Evolutionary conservation across 768 basidiomycete species (phyloP).

Genomic region (Agaricus subrufescens): DNA sequence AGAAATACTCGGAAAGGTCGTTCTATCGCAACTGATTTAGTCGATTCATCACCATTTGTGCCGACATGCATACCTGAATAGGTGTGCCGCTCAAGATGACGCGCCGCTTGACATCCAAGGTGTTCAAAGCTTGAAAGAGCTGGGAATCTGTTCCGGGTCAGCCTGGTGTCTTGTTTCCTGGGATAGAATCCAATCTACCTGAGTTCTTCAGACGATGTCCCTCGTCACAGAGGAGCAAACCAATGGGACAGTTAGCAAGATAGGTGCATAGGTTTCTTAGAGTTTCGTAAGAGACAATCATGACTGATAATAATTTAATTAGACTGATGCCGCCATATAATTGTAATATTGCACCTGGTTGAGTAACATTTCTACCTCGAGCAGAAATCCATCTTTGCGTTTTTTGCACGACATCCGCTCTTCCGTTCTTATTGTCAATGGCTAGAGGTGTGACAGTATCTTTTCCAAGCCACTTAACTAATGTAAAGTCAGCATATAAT

Average conservation of each 20-base stretch:
- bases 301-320: constrained; percentile 49
- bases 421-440: constrained; percentile 89
- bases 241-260: constrained; percentile 77
- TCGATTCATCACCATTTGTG: not conserved
- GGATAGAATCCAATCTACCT: constrained; percentile 41
- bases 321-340: not conserved
- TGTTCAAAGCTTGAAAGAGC: constrained; percentile 81
- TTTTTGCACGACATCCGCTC: constrained; percentile 70
- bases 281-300: constrained; percentile 99
- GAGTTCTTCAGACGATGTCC: constrained; percentile 97
- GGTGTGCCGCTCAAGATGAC: constrained; percentile 95
- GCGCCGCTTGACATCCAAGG: constrained; percentile 81
- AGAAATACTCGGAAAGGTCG: constrained; percentile 92
- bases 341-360: constrained; percentile 59
- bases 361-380: constrained; percentile 82
- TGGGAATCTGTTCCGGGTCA: constrained; percentile 56
- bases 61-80: constrained; percentile 55
- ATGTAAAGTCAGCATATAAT: not conserved
- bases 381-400: constrained; percentile 90
- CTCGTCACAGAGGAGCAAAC: constrained; percentile 93
- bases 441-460: constrained; percentile 79
- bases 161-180: not conserved
- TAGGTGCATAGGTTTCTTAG: constrained; percentile 76
- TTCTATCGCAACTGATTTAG: constrained; percentile 45
- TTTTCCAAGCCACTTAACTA: constrained; percentile 95